These are phyloP conservation scores for Epichloe festucae DNA, from an alignment of 2,329 filamentous ascomycete species.

Conservation along the genomic window DNA sequence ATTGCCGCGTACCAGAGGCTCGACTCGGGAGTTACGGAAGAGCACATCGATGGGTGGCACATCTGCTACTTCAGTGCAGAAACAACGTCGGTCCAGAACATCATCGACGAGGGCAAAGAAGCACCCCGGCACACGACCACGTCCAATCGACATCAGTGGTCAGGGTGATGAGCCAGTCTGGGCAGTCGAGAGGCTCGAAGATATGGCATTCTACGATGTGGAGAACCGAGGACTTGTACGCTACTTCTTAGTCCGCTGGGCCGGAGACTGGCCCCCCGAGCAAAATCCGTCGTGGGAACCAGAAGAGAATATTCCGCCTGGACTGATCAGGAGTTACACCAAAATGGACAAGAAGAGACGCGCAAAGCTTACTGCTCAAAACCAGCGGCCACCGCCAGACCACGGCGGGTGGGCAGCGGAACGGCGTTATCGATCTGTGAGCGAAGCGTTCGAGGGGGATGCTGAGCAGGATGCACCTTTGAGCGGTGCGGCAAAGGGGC, in stretches of 20 bases:
- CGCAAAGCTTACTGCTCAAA: conserved; percentile 1
- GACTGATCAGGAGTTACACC: conserved; percentile 28
- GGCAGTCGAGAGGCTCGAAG: conserved; percentile 33
- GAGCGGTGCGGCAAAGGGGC: background rate
- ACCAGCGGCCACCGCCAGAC: background rate
- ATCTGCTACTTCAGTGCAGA: background rate
- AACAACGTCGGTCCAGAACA: background rate
- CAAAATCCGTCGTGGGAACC: conserved; percentile 49
- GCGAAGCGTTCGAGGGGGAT: conserved; percentile 4
- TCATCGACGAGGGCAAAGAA: background rate
- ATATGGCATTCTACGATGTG: conserved; percentile 24
- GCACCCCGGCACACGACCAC: background rate
- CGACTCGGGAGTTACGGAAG: background rate
- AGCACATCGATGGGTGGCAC: background rate
- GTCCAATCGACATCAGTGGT: background rate
- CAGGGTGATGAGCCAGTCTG: conserved; percentile 19
- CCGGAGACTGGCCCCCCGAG: conserved; percentile 40
- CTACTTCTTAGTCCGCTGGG: conserved; percentile 42
- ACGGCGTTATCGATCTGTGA: conserved; percentile 15
- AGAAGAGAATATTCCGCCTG: conserved; percentile 32
- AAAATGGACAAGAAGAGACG: conserved; percentile 17
- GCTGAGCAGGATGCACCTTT: background rate
- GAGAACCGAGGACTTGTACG: conserved; percentile 23
- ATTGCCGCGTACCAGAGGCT: background rate
- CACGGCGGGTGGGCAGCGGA: no score